Evolutionary conservation across 345 rosid genomes (phyloP).

Genomic region (Combretum micranthum): DNA sequence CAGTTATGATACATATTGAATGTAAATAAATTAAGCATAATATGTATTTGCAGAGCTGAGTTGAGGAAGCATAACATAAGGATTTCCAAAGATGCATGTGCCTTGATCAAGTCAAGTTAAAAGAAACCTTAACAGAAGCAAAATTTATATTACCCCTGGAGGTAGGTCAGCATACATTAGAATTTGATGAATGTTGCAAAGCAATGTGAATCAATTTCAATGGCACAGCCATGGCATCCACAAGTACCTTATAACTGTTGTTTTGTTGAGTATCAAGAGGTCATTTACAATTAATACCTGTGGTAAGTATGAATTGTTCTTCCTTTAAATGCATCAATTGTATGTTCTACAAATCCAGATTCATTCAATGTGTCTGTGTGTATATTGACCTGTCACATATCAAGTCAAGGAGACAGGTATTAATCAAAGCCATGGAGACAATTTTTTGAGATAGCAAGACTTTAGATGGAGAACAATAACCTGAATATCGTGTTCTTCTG

Average conservation of each 20-base stretch:
- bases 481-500: slow-evolving; percentile 74
- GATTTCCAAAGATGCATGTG: no score
- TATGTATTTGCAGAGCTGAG: no score
- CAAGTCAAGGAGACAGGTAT: slow-evolving; percentile 1
- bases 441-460: neutral
- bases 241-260: no score
- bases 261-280: neutral
- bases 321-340: slow-evolving; percentile 74
- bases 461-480: slow-evolving; percentile 19
- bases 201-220: neutral
- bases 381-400: slow-evolving; percentile 68
- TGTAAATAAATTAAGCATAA: no score
- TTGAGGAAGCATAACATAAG: no score
- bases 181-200: neutral
- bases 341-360: slow-evolving; percentile 95
- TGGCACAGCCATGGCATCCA: neutral
- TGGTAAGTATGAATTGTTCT: slow-evolving; percentile 96
- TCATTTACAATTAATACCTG: slow-evolving; percentile 43
- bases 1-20: no score
- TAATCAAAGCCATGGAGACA: neutral
- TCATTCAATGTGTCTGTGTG: slow-evolving; percentile 96
- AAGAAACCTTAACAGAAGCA: no score
- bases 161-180: neutral
- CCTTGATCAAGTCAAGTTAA: no score
- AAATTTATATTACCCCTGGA: no score